Conservation (phyloP, 352 stramenopile species). For the Phytophthora sp. region DNA sequence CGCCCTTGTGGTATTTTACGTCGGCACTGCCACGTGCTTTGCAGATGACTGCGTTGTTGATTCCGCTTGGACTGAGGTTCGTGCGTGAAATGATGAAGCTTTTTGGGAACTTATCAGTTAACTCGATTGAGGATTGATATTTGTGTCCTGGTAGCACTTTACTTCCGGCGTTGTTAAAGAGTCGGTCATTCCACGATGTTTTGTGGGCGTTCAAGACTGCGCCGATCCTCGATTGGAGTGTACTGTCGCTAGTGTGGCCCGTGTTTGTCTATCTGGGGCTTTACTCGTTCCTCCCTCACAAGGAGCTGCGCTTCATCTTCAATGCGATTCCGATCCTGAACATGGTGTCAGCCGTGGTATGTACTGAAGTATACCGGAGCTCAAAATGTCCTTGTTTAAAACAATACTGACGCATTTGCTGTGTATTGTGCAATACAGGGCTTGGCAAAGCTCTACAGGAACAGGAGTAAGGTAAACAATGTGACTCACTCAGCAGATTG, state of each 20-base stretch:
- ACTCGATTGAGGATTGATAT: background rate
- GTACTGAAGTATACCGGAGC: constrained; percentile 6
- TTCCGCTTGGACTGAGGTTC: constrained; percentile 85
- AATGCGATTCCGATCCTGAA: constrained; percentile 97
- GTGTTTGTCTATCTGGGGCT: constrained; percentile 91
- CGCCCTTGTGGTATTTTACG: constrained; percentile 97
- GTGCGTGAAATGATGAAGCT: too few species aligned
- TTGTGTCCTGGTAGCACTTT: constrained; percentile 40
- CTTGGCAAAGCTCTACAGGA: constrained; percentile 70
- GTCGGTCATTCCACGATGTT: constrained; percentile 54
- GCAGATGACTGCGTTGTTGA: constrained; percentile 79
- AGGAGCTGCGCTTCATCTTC: constrained; percentile 98
- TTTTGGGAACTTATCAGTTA: constrained; percentile 2
- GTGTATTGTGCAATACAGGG: constrained; percentile 43
- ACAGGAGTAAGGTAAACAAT: constrained; percentile 57
- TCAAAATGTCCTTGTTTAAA: constrained; percentile 1
- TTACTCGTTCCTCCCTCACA: constrained; percentile 97
- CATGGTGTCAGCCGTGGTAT: constrained; percentile 90
- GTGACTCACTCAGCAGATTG: background rate
- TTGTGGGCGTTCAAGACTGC: constrained; percentile 40
- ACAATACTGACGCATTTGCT: background rate
- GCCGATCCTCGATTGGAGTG: constrained; percentile 55
- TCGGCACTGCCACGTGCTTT: constrained; percentile 93
- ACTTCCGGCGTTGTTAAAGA: constrained; percentile 46
- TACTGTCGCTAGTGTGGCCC: constrained; percentile 67